Conservation (phyloP, 805 yeast species). For the Ogataea glucozyma region DNA sequence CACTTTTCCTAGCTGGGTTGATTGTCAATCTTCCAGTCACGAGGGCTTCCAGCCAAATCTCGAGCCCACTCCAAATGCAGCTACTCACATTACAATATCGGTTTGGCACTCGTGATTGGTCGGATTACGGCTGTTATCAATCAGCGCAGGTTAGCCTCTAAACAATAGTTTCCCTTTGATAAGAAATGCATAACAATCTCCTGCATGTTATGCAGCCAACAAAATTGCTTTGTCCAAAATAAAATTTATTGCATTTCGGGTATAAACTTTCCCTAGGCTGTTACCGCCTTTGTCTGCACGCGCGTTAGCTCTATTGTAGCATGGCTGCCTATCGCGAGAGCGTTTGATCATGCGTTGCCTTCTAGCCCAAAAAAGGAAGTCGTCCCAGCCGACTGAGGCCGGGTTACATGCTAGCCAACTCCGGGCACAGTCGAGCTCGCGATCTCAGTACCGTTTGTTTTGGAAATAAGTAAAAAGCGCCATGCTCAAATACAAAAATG, state of each 20-base stretch:
- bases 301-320: constrained; percentile 1
- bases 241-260: too few relatives aligned
- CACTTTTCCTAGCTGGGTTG: too few relatives aligned
- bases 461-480: too few relatives aligned
- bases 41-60: constrained; percentile 1
- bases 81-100: background rate
- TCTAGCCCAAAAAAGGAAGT: background rate
- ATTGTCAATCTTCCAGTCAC: background rate
- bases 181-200: background rate
- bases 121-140: constrained; percentile 11
- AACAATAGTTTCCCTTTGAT: background rate
- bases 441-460: too few relatives aligned
- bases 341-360: too few relatives aligned
- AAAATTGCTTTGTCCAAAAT: too few relatives aligned
- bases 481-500: too few relatives aligned
- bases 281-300: too few relatives aligned
- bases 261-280: too few relatives aligned
- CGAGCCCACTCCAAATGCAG: constrained; percentile 10
- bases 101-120: constrained; percentile 12
- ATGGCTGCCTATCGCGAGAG: background rate
- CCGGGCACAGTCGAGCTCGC: too few relatives aligned
- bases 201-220: background rate
- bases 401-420: background rate
- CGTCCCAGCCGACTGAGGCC: background rate
- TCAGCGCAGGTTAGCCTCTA: background rate